Base-by-base conservation (phyloP, 2,329 filamentous ascomycete species). In the Neonectria sp. region DNA sequence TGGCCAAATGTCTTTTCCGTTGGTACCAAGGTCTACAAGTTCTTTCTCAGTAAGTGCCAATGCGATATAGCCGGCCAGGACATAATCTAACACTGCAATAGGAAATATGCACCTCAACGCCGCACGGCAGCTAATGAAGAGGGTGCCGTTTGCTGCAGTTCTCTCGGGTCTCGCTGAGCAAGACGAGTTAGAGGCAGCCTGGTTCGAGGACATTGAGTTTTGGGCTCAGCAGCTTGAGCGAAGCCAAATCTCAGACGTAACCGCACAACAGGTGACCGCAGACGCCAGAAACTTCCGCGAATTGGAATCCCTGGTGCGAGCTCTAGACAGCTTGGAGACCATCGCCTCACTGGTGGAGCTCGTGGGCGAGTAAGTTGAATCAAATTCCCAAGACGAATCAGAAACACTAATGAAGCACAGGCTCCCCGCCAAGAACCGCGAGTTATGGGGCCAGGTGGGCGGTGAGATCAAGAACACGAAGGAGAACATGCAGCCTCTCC, bases 1-100 rank as follows among this genome's bases (percentile, higher is more conserved):
- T 95, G 92, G 91, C 84, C 87, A 17, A 86, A 91, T 65, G 90
- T 93, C 25, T 93, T 95, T 74, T 81, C 84, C 21, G 86, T 90
- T 63, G 90, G 94, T 48, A 88, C 89, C 33, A 87, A 90, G 73
- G 88, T 95, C n/a, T 94, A 97, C 82, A 93, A 93, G 76, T 91
- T 91, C 68, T 95, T 98, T 76, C 86, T 97, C 53, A 88, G 94
- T 97, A 89, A 85, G 94, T 88, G 40, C 1, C 35, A 17, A 21
- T 21, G 1, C 8, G 48, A 17, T n/a, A 40, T 27, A 17, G 35
- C 2, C 24, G 7, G 4, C 9, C 45, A 43, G 2, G 7, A 21
- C 9, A 33, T n/a, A 17, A 6, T 21, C 70, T 76, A 58, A 76
- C 40, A 37, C 17, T 31, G 8, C 29, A 27, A 46, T 63, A 89